Conservation (phyloP, 192 early-diverging fungal genomes). For the Spinellus fusiger region DNA sequence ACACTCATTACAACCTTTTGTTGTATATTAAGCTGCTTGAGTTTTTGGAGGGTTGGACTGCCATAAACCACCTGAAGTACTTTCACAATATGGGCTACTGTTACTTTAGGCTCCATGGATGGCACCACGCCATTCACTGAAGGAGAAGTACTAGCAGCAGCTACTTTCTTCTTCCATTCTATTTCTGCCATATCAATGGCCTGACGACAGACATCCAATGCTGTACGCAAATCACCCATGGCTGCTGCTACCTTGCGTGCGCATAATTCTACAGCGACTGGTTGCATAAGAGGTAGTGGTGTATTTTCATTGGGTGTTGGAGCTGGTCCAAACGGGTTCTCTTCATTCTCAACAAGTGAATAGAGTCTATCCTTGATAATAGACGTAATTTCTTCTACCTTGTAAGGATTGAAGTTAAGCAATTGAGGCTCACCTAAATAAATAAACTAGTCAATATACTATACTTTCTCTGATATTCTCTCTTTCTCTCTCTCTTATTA, state of each 20-base stretch:
- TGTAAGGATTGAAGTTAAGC: conserved; percentile 86
- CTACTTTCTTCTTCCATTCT: conserved; percentile 48
- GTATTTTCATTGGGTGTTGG: conserved; percentile 4
- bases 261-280: conserved; percentile 82
- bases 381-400: conserved; percentile 73
- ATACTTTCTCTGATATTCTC: no score
- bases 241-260: conserved; percentile 85
- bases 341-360: conserved; percentile 35
- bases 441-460: conserved; percentile 3
- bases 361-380: conserved; percentile 83
- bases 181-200: conserved; percentile 79
- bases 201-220: conserved; percentile 77
- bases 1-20: conserved; percentile 72
- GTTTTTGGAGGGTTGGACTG: conserved; percentile 49
- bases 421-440: conserved; percentile 59
- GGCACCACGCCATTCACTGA: background rate
- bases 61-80: conserved; percentile 61
- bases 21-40: conserved; percentile 71
- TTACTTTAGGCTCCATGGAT: conserved; percentile 60
- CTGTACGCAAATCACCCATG: conserved; percentile 78
- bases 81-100: conserved; percentile 71
- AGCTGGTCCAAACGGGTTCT: conserved; percentile 2
- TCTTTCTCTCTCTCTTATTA: no score
- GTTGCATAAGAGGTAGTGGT: conserved; percentile 62
- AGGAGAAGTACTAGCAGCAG: conserved; percentile 30